Evolutionary conservation across 352 stramenopile species (phyloP).

Genomic region (Phytophthora pseudosyringae): DNA sequence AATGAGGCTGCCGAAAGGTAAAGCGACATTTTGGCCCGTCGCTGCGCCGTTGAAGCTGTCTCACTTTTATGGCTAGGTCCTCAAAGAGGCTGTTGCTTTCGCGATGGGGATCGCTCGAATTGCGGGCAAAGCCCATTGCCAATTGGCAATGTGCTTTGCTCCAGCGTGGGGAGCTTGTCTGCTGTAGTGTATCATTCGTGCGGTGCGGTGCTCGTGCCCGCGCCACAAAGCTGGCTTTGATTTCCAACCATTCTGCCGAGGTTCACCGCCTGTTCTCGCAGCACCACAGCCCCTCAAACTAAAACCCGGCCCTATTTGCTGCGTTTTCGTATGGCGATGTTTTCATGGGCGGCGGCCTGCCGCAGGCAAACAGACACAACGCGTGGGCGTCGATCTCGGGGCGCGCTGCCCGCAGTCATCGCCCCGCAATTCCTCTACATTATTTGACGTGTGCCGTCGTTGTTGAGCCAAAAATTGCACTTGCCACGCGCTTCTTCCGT

Average conservation of each 20-base stretch:
- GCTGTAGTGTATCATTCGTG: no score
- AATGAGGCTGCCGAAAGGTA: slow-evolving; percentile 21
- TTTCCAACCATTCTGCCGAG: not conserved
- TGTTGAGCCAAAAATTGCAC: slow-evolving; percentile 26
- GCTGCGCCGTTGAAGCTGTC: slow-evolving; percentile 22
- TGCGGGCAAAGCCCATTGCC: no score
- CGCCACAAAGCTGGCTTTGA: no score
- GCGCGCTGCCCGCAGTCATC: slow-evolving; percentile 20
- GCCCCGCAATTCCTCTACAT: slow-evolving; percentile 7
- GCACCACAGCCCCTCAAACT: not conserved
- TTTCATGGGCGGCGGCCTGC: not conserved
- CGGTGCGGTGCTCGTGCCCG: no score
- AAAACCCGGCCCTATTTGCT: not conserved
- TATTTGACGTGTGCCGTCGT: slow-evolving; percentile 24
- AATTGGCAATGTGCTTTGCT: no score
- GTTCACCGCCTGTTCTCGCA: not conserved
- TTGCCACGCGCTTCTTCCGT: slow-evolving; percentile 29
- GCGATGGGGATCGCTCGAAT: no score
- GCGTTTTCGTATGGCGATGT: slow-evolving; percentile 1
- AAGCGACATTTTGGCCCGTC: slow-evolving; percentile 23
- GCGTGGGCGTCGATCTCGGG: slow-evolving; percentile 4
- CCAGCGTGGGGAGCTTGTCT: no score
- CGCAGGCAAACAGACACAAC: slow-evolving; percentile 9
- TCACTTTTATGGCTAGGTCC: slow-evolving; percentile 20
- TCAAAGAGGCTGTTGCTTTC: no score